A percentile compares a stretch with the other conserved stretches of the same genome.
phyloP scores from a whole-genome alignment of 2,329 filamentous ascomycete genomes.

The Beauveria caledonica region DNA sequence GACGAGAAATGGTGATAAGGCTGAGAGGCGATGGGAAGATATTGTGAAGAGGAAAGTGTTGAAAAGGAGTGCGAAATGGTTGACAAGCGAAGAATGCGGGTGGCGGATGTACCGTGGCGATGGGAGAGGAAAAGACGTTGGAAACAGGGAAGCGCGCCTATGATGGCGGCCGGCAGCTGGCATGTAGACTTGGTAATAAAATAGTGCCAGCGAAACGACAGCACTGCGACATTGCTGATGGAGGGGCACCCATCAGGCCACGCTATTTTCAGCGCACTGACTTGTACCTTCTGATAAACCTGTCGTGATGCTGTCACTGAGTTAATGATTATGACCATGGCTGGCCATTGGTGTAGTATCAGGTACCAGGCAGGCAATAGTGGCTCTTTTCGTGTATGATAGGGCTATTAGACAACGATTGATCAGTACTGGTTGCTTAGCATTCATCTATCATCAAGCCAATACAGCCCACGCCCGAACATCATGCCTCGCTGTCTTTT shows the following conservation, averaged over 20 bases:
- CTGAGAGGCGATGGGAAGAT: not conserved
- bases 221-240: not conserved
- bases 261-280: not conserved
- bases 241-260: not conserved
- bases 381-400: no score
- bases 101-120: not conserved
- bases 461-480: no score
- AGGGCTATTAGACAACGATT: no score
- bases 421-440: no score
- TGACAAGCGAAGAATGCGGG: not conserved
- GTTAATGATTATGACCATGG: not conserved
- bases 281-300: not conserved
- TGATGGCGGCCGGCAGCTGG: not conserved
- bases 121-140: not conserved
- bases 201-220: not conserved
- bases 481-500: no score
- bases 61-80: not conserved
- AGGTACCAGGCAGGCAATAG: no score
- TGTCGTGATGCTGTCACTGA: not conserved
- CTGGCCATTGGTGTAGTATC: not conserved
- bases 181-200: not conserved
- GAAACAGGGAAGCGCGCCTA: conserved; percentile 7
- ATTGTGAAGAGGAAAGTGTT: not conserved
- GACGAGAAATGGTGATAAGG: no score
- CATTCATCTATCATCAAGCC: no score